Evolutionary conservation across 768 basidiomycete genomes (phyloP).

Genomic region (Hygrophorus pudorinus): DNA sequence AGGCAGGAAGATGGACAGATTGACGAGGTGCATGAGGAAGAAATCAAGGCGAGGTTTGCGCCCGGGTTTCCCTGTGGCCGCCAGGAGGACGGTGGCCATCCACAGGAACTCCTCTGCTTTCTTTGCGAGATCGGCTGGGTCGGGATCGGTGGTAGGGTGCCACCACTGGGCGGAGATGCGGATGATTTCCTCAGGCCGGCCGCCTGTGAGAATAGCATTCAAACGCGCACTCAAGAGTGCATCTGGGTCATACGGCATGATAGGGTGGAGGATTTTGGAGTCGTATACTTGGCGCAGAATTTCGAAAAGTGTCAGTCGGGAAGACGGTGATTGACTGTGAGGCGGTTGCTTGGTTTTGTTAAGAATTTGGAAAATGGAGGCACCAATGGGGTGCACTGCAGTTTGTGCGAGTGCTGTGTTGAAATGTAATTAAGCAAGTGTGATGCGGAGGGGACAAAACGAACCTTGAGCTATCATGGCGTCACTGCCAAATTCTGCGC

Average conservation of each 20-base stretch:
- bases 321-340: background rate
- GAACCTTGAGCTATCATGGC: conserved; percentile 40
- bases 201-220: conserved; percentile 23
- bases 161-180: conserved; percentile 32
- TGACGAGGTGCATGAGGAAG: conserved; percentile 53
- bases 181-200: conserved; percentile 33
- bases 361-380: background rate
- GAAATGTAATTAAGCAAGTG: background rate
- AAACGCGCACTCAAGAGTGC: conserved; percentile 27
- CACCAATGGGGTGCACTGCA: conserved; percentile 28
- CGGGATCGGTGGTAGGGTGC: conserved; percentile 21
- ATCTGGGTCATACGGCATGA: conserved; percentile 42
- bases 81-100: conserved; percentile 35
- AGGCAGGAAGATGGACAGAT: conserved; percentile 40
- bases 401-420: conserved; percentile 33
- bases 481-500: conserved; percentile 40
- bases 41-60: conserved; percentile 43
- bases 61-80: conserved; percentile 34
- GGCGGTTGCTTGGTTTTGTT: background rate
- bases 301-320: conserved; percentile 32
- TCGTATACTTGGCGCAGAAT: conserved; percentile 42
- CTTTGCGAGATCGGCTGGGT: conserved; percentile 27
- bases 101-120: conserved; percentile 44
- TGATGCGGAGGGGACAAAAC: conserved; percentile 6
- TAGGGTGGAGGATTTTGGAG: conserved; percentile 36